These are phyloP conservation scores for Paraphaeosphaeria sporulosa DNA, from an alignment of 2,329 filamentous ascomycete species.

Conservation along the genomic window DNA sequence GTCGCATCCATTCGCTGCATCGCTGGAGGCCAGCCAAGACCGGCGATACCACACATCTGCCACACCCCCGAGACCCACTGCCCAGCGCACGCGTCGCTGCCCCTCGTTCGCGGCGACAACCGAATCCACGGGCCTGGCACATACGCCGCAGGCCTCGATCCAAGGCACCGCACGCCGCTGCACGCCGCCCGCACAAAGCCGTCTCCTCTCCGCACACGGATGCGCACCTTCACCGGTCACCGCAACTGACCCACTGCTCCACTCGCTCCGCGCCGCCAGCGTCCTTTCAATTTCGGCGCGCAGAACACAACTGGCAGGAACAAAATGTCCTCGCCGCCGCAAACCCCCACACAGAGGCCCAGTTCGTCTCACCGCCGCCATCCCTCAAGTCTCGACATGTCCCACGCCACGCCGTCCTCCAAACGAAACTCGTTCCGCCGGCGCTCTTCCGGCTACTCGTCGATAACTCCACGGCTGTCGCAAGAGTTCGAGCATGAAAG, in stretches of 20 bases:
- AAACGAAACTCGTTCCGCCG: conserved; percentile 49
- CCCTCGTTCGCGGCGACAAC: conserved; percentile 1
- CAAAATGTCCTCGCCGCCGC: conserved; percentile 52
- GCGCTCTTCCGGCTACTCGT: conserved; percentile 56
- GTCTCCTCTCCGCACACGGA: conserved; percentile 3
- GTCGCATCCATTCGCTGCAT: conserved; percentile 5
- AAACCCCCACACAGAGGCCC: conserved; percentile 49
- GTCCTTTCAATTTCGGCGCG: conserved; percentile 7
- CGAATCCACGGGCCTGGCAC: neutral
- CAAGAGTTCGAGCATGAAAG: conserved; percentile 51
- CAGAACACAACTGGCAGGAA: conserved; percentile 9
- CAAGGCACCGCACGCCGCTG: neutral
- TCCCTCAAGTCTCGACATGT: conserved; percentile 53
- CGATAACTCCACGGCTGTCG: conserved; percentile 52
- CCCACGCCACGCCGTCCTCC: conserved; percentile 47
- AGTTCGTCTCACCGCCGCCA: conserved; percentile 48
- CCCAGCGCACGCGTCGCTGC: conserved; percentile 7
- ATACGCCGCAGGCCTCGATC: neutral
- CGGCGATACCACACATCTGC: conserved; percentile 12
- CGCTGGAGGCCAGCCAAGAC: conserved; percentile 12
- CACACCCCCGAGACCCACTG: conserved; percentile 11
- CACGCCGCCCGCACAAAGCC: neutral
- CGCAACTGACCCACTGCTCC: neutral
- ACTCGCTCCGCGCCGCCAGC: neutral
- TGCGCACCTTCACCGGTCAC: conserved; percentile 12